Conservation (phyloP, 768 basidiomycete species). For the Boletus rufocinnamomeus region DNA sequence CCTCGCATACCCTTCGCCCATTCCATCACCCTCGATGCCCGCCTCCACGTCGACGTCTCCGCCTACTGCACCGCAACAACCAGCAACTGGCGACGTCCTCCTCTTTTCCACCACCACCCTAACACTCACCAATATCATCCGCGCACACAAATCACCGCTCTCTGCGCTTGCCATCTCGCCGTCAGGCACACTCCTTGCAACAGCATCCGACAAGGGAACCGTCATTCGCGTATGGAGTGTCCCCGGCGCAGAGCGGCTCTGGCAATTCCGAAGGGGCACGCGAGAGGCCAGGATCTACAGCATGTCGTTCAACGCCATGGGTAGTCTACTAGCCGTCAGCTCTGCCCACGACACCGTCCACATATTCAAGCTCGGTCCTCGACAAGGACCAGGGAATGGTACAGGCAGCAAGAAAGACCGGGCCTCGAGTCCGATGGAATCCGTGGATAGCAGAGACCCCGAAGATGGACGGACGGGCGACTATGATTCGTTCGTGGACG, state of each 20-base stretch:
- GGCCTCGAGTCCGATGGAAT: slow-evolving; percentile 62
- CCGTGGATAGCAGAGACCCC: slow-evolving; percentile 64
- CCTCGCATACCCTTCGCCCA: slow-evolving; percentile 94
- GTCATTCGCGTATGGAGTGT: slow-evolving; percentile 94
- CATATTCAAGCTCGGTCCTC: slow-evolving; percentile 82
- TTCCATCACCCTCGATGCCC: slow-evolving; percentile 76
- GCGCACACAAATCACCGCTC: slow-evolving; percentile 94
- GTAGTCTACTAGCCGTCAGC: slow-evolving; percentile 84
- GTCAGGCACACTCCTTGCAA: slow-evolving; percentile 87
- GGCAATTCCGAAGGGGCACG: slow-evolving; percentile 92
- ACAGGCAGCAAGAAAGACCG: slow-evolving; percentile 28
- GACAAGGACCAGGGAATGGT: slow-evolving; percentile 26
- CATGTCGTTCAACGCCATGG: slow-evolving; percentile 81
- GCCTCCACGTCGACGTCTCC: slow-evolving; percentile 41
- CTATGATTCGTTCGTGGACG: slow-evolving; percentile 85
- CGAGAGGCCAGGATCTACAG: slow-evolving; percentile 84
- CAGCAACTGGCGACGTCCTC: slow-evolving; percentile 78
- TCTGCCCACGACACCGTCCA: slow-evolving; percentile 95
- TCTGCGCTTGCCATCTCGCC: slow-evolving; percentile 85
- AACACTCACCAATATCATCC: slow-evolving; percentile 92
- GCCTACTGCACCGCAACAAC: slow-evolving; percentile 45
- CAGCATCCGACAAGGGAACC: slow-evolving; percentile 93
- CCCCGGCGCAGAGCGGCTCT: slow-evolving; percentile 89
- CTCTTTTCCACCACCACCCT: slow-evolving; percentile 93
- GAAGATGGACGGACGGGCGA: slow-evolving; percentile 60